Evolutionary conservation across 1,284 basidiomycete genomes (phyloP).

Genomic region (Ganoderma lingzhi): DNA sequence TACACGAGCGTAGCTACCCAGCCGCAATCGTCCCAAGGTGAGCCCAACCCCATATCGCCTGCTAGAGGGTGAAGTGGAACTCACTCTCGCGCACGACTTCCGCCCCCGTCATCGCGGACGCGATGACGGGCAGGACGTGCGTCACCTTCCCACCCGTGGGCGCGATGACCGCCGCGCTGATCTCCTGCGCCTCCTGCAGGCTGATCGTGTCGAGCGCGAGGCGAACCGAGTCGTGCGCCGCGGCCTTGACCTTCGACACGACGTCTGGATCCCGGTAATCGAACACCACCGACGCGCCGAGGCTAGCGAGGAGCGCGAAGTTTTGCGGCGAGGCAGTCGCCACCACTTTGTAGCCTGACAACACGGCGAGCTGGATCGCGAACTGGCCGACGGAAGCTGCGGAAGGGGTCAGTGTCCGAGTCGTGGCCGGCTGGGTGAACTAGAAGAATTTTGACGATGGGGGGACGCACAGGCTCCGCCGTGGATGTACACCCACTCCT

Average conservation of each 20-base stretch:
- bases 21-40: not conserved
- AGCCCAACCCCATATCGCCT: too few relatives aligned
- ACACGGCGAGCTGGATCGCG: slow-evolving; percentile 52
- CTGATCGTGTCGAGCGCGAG: slow-evolving; percentile 35
- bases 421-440: too few relatives aligned
- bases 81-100: slow-evolving; percentile 17
- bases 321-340: slow-evolving; percentile 50
- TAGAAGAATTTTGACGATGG: too few relatives aligned
- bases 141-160: slow-evolving; percentile 32
- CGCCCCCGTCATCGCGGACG: not conserved
- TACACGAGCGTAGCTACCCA: slow-evolving; percentile 29
- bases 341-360: slow-evolving; percentile 50
- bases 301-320: slow-evolving; percentile 45
- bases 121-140: not conserved
- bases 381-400: slow-evolving; percentile 49
- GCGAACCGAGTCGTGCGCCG: slow-evolving; percentile 31
- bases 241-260: slow-evolving; percentile 31
- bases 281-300: slow-evolving; percentile 51
- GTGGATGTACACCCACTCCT: slow-evolving; percentile 41
- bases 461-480: slow-evolving; percentile 42
- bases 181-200: slow-evolving; percentile 23
- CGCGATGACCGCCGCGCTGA: slow-evolving; percentile 30
- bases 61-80: not conserved
- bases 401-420: not conserved
- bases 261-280: slow-evolving; percentile 39